Conservation (phyloP, 139 green algal genomes). For the Axilococcus clingmanii region DNA sequence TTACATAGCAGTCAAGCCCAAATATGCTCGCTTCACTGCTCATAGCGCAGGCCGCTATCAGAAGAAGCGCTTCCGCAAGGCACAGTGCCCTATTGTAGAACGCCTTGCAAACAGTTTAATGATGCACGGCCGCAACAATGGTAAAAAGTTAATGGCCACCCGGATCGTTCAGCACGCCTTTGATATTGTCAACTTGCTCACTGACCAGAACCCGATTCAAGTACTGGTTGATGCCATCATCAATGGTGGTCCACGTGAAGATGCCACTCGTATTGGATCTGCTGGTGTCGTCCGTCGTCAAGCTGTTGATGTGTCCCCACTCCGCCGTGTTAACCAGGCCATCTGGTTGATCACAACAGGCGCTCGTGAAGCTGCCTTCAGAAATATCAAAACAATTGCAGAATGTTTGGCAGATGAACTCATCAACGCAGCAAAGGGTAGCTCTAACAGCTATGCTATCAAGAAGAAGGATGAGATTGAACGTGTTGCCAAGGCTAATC, state of each 20-base stretch:
- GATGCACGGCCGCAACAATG: slow-evolving; percentile 99
- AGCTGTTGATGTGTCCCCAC: slow-evolving; percentile 98
- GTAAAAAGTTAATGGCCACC: slow-evolving; percentile 98
- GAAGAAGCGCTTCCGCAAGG: slow-evolving; percentile 98
- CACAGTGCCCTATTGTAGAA: slow-evolving; percentile 98
- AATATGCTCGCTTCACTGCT: slow-evolving; percentile 88
- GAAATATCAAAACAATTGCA: slow-evolving; percentile 99
- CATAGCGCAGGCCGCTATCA: slow-evolving; percentile 98
- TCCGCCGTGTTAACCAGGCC: slow-evolving; percentile 96
- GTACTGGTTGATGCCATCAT: slow-evolving; percentile 98
- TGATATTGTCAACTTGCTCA: slow-evolving; percentile 97
- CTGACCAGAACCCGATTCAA: slow-evolving; percentile 98
- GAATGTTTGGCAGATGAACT: slow-evolving; percentile 99
- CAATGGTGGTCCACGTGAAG: slow-evolving; percentile 96
- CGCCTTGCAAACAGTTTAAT: slow-evolving; percentile 89
- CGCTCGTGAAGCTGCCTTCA: slow-evolving; percentile 90
- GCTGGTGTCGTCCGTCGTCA: slow-evolving; percentile 94
- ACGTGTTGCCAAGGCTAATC: slow-evolving; percentile 99
- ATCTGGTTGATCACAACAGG: slow-evolving; percentile 94
- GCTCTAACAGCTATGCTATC: slow-evolving; percentile 98
- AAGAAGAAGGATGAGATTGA: slow-evolving; percentile 99
- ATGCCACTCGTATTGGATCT: slow-evolving; percentile 95
- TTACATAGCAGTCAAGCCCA: slow-evolving; percentile 97
- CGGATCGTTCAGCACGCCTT: slow-evolving; percentile 97
- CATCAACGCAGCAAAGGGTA: slow-evolving; percentile 98